Evolutionary conservation across 2,329 filamentous ascomycete genomes (phyloP).

Genomic region (Paraconiothyrium brasiliense): DNA sequence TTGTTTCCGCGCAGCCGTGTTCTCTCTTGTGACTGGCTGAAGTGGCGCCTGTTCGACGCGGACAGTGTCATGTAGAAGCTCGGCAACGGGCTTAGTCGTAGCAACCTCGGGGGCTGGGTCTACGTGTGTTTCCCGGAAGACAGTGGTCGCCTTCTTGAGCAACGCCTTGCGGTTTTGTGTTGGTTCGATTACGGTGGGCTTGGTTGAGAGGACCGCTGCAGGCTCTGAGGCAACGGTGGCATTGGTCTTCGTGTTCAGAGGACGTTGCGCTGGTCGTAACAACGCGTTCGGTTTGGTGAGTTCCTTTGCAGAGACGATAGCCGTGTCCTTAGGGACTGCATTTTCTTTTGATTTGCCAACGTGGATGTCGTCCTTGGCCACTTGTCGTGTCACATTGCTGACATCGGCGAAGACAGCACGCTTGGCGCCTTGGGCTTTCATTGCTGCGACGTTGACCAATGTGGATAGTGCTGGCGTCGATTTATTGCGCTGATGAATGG

Average conservation of each 20-base stretch:
- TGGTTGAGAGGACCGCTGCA: conserved; percentile 32
- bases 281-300: conserved; percentile 56
- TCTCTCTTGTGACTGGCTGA: conserved; percentile 13
- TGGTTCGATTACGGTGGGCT: conserved; percentile 37
- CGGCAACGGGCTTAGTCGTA: conserved; percentile 29
- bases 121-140: conserved; percentile 62
- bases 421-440: conserved; percentile 74
- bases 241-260: conserved; percentile 49
- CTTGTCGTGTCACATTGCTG: conserved; percentile 68
- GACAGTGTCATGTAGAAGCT: conserved; percentile 28
- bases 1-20: conserved; percentile 3
- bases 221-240: conserved; percentile 24
- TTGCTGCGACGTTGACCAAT: conserved; percentile 61
- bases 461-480: conserved; percentile 72
- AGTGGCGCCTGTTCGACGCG: conserved; percentile 18
- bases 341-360: conserved; percentile 54
- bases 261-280: conserved; percentile 70
- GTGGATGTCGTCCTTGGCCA: conserved; percentile 66
- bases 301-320: conserved; percentile 46
- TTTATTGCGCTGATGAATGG: conserved; percentile 82
- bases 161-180: conserved; percentile 58
- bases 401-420: conserved; percentile 84
- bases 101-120: conserved; percentile 30
- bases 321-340: conserved; percentile 45
- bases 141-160: conserved; percentile 62